phyloP scores from a whole-genome alignment of 495 filamentous ascomycete genomes.

The Penicillium chermesinum region DNA sequence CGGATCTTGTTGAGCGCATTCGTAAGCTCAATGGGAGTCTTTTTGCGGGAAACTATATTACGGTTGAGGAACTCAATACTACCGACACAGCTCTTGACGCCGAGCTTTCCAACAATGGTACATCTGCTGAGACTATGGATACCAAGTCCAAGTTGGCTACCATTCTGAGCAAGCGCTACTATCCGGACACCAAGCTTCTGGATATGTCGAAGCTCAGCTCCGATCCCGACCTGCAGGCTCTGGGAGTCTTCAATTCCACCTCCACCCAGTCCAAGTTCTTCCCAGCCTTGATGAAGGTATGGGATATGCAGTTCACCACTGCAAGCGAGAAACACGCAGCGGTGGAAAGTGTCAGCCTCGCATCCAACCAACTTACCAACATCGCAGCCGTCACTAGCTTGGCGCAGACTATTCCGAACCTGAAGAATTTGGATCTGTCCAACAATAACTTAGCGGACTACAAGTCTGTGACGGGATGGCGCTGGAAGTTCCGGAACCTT shows the following conservation, averaged over 20 bases:
- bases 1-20: constrained; percentile 56
- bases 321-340: constrained; percentile 62
- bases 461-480: constrained; percentile 60
- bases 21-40: constrained; percentile 56
- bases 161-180: constrained; percentile 72
- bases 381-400: constrained; percentile 65
- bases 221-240: constrained; percentile 60
- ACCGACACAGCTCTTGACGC: constrained; percentile 16
- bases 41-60: constrained; percentile 59
- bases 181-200: constrained; percentile 62
- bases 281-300: constrained; percentile 78
- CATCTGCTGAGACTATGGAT: constrained; percentile 37
- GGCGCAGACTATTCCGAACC: constrained; percentile 67
- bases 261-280: constrained; percentile 83
- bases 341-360: constrained; percentile 70
- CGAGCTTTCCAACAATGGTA: constrained; percentile 21
- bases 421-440: constrained; percentile 81
- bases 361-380: constrained; percentile 67
- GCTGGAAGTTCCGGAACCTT: constrained; percentile 66
- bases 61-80: constrained; percentile 40
- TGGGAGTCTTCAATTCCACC: constrained; percentile 69
- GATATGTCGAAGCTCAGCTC: constrained; percentile 68
- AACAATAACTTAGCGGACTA: constrained; percentile 66
- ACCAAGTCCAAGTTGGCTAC: constrained; percentile 42
- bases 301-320: constrained; percentile 63